Base-by-base conservation (phyloP, 2,329 filamentous ascomycete genomes). In the Fusarium graminum region DNA sequence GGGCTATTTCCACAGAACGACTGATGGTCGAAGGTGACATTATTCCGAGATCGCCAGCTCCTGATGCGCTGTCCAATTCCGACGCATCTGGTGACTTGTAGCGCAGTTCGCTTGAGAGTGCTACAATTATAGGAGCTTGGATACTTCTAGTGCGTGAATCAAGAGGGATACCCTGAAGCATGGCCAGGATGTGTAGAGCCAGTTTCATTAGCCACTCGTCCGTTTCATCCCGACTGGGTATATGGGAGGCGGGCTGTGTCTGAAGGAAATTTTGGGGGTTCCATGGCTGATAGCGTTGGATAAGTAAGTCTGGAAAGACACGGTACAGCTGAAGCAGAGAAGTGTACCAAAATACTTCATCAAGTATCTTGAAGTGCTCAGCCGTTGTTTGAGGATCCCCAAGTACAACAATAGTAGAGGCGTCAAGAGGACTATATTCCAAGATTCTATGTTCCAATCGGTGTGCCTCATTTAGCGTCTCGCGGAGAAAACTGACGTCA, bases 51-150 rank as follows among this genome's bases (percentile, higher is more conserved):
- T 47, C 14, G 14, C 14, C 22, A n/a, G 32, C 22, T 47, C 36
- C 44, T 28, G 32, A 36, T 28, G 16, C 19, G 17, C 6, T 19
- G 16, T 47, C 44, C 22, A 38, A 26, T 38, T 38, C 32, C 19
- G 22, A 28, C 13, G 22, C 44, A 28, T 47, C 14, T 28, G 30
- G 32, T 28, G 44, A 28, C 16, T 47, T 38, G 44, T 47, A 38
- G 22, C 44, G 44, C 44, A 47, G 16, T 38, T 47, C 44, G 32
- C 44, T 47, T 4, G 44, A 47, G 44, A 47, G 32, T 26, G 44
- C 44, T 38, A 47, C 44, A 28, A 47, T 47, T 28, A 47, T 38
- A 38, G 44, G 44, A 47, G 44, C 44, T 38, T 47, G 44, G 44
- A 47, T 47, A 25, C 44, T 47, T 47, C 44, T 47, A 13, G 44